Conservation (phyloP, 805 yeast species). For the Wickerhamomyces canadensis region DNA sequence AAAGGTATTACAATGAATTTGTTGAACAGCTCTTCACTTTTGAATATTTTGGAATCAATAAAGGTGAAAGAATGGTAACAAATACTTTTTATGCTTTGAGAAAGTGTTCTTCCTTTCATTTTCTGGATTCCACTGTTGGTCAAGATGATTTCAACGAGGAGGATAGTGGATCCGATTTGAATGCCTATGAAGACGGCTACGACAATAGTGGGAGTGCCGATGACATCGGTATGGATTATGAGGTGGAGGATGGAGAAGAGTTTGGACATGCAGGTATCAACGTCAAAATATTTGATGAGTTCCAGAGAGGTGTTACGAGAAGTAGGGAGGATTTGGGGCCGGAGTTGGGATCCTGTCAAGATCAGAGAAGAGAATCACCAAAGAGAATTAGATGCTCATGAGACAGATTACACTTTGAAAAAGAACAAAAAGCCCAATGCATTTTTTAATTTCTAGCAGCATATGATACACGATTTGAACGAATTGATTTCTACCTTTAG, state of each 20-base stretch:
- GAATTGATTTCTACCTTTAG: no score
- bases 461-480: no score
- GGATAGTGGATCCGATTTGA: slow-evolving; percentile 1
- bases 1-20: slow-evolving; percentile 29
- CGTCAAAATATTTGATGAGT: slow-evolving; percentile 11
- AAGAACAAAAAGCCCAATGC: no score
- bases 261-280: slow-evolving; percentile 8
- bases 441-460: no score
- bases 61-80: slow-evolving; percentile 33
- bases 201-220: slow-evolving; percentile 18
- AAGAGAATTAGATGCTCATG: slow-evolving; percentile 10
- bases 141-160: slow-evolving; percentile 4
- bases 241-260: slow-evolving; percentile 5
- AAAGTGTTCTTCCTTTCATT: slow-evolving; percentile 22
- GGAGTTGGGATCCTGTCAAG: slow-evolving; percentile 2
- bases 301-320: slow-evolving; percentile 12
- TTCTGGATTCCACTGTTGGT: neutral
- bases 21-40: slow-evolving; percentile 32
- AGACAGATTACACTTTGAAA: no score
- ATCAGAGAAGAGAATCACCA: slow-evolving; percentile 1
- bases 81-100: slow-evolving; percentile 33
- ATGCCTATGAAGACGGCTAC: slow-evolving; percentile 6
- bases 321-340: slow-evolving; percentile 13
- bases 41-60: slow-evolving; percentile 32
- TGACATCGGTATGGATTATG: slow-evolving; percentile 12